A percentile compares a stretch with the other conserved stretches of the same genome.
Conservation (phyloP, 2,329 filamentous ascomycete species). For the Coleophoma crateriformis region DNA sequence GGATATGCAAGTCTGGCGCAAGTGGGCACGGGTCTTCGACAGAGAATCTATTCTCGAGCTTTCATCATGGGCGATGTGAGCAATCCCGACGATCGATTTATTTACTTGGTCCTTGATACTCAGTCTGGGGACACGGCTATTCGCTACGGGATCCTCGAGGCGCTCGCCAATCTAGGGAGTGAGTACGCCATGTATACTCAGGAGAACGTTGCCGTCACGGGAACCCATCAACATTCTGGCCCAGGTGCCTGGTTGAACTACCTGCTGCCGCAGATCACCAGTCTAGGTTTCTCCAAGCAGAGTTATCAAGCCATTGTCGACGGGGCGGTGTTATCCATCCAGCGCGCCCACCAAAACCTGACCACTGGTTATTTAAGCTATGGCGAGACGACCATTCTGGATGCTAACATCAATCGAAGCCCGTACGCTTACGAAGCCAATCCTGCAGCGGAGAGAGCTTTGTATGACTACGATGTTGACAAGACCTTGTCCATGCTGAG, state of each 20-base stretch:
- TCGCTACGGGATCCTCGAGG: constrained; percentile 78
- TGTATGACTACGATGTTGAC: constrained; percentile 58
- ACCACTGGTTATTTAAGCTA: constrained; percentile 60
- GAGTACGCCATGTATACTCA: constrained; percentile 71
- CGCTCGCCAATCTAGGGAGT: constrained; percentile 60
- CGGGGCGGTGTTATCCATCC: constrained; percentile 75
- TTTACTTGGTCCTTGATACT: constrained; percentile 83
- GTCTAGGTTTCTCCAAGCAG: constrained; percentile 75
- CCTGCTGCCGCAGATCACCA: constrained; percentile 84
- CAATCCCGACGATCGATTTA: constrained; percentile 65
- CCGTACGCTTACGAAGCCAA: constrained; percentile 84
- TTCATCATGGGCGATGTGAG: constrained; percentile 75
- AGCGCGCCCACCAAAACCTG: constrained; percentile 70
- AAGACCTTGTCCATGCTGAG: constrained; percentile 75
- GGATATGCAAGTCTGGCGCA: constrained; percentile 83
- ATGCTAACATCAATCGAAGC: constrained; percentile 85
- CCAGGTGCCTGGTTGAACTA: constrained; percentile 94
- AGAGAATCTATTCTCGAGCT: constrained; percentile 82
- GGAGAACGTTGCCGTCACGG: constrained; percentile 81
- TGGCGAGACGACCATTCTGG: constrained; percentile 61
- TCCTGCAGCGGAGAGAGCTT: constrained; percentile 65
- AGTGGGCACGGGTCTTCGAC: constrained; percentile 75
- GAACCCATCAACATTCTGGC: constrained; percentile 87
- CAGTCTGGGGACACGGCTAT: constrained; percentile 84
- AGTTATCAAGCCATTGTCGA: constrained; percentile 89